Percentiles rank a stretch among this genome's conserved stretches.
Conservation (phyloP, 2,329 filamentous ascomycete genomes). For the Metarhizium rileyi region DNA sequence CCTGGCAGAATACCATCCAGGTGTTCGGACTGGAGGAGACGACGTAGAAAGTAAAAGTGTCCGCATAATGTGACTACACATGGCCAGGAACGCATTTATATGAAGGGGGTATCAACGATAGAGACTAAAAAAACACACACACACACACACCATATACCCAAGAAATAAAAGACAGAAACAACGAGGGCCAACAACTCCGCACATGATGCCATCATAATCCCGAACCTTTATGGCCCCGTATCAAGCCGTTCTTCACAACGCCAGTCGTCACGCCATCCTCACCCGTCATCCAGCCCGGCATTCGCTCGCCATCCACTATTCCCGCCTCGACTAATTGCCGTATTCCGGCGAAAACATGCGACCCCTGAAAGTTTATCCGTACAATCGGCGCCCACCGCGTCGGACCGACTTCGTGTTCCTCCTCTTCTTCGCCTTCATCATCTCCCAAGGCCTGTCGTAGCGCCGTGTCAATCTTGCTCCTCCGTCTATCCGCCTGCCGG, state of each 20-base stretch:
- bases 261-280: slow-evolving; percentile 73
- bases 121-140: slow-evolving; percentile 8
- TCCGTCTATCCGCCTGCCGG: slow-evolving; percentile 13
- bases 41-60: slow-evolving; percentile 5
- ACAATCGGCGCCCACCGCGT: slow-evolving; percentile 29
- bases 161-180: too few species aligned
- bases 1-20: slow-evolving; percentile 70
- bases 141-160: slow-evolving; percentile 12
- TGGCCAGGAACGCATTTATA: not conserved
- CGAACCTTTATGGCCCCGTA: slow-evolving; percentile 48
- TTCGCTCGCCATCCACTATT: slow-evolving; percentile 62
- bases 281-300: slow-evolving; percentile 88
- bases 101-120: slow-evolving; percentile 20
- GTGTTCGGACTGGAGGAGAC: slow-evolving; percentile 60
- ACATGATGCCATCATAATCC: slow-evolving; percentile 33
- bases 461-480: slow-evolving; percentile 26
- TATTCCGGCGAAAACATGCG: slow-evolving; percentile 73
- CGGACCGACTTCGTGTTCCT: slow-evolving; percentile 17
- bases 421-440: slow-evolving; percentile 10
- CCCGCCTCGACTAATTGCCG: slow-evolving; percentile 69
- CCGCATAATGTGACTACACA: slow-evolving; percentile 1
- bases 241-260: slow-evolving; percentile 55
- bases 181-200: not conserved
- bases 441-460: slow-evolving; percentile 20
- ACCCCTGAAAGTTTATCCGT: slow-evolving; percentile 60